phyloP scores from a whole-genome alignment of 2,329 filamentous ascomycete genomes.

The Amylocarpus encephaloides region DNA sequence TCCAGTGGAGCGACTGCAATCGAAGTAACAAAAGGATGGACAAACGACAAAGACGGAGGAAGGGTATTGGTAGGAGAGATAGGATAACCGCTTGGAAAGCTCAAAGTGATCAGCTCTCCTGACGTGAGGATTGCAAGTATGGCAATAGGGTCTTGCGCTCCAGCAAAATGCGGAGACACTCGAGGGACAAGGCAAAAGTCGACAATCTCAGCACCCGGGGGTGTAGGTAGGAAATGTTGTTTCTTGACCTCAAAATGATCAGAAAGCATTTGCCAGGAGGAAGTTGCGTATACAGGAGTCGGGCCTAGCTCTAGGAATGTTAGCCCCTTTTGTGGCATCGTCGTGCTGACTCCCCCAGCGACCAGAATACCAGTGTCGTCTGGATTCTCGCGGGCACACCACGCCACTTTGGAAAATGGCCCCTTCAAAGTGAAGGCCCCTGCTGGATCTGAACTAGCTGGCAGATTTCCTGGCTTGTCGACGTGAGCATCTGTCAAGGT shows the following conservation, averaged over 20 bases:
- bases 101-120: conserved; percentile 83
- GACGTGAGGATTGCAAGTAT: conserved; percentile 73
- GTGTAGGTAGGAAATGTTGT: conserved; percentile 65
- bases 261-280: conserved; percentile 76
- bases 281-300: conserved; percentile 87
- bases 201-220: conserved; percentile 67
- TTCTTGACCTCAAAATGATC: conserved; percentile 75
- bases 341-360: conserved; percentile 68
- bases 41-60: conserved; percentile 77
- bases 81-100: conserved; percentile 84
- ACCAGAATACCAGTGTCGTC: conserved; percentile 89
- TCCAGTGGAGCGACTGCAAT: conserved; percentile 68
- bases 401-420: conserved; percentile 72
- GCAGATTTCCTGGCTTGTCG: conserved; percentile 52
- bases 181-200: conserved; percentile 83
- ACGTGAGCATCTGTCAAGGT: conserved; percentile 70
- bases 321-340: conserved; percentile 65
- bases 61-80: conserved; percentile 91
- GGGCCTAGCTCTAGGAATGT: conserved; percentile 85
- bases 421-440: conserved; percentile 55
- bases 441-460: conserved; percentile 34
- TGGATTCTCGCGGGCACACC: conserved; percentile 91
- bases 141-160: conserved; percentile 85
- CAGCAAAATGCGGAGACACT: conserved; percentile 74
- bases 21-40: conserved; percentile 81